Conservation (phyloP, 306 rosid species). For the Cyamopsis tetragonoloba region DNA sequence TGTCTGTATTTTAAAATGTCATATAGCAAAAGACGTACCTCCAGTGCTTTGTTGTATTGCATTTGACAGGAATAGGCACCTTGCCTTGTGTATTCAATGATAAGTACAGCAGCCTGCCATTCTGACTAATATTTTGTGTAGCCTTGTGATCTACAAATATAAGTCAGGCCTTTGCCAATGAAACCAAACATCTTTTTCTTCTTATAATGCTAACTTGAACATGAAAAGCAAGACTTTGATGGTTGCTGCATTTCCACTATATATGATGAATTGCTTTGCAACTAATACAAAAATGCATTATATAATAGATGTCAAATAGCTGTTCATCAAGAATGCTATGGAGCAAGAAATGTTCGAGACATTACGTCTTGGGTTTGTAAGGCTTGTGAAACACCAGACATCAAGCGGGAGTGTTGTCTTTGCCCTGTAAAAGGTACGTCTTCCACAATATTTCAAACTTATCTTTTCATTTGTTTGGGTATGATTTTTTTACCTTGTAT, state of each 20-base stretch:
- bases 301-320: slow-evolving; percentile 91
- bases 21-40: background rate
- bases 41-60: background rate
- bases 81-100: background rate
- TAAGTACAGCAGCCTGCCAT: background rate
- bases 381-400: slow-evolving; percentile 84
- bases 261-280: slow-evolving; percentile 1
- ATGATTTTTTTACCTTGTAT: slow-evolving; percentile 1
- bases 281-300: slow-evolving; percentile 11
- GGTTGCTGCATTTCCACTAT: slow-evolving; percentile 9
- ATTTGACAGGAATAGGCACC: background rate
- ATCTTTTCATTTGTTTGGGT: slow-evolving; percentile 16
- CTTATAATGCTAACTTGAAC: slow-evolving; percentile 12
- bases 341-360: slow-evolving; percentile 89
- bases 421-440: slow-evolving; percentile 91
- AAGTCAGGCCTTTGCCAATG: background rate
- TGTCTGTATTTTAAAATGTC: slow-evolving; percentile 6
- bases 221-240: slow-evolving; percentile 13
- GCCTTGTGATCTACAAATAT: background rate
- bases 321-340: slow-evolving; percentile 99
- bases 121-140: slow-evolving; percentile 1
- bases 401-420: slow-evolving; percentile 95
- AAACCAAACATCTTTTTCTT: background rate
- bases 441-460: slow-evolving; percentile 21
- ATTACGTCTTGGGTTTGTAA: slow-evolving; percentile 99